These are phyloP conservation scores for Rhododendron molle DNA, from an alignment of 148 eudicot species.

Conservation along the genomic window DNA sequence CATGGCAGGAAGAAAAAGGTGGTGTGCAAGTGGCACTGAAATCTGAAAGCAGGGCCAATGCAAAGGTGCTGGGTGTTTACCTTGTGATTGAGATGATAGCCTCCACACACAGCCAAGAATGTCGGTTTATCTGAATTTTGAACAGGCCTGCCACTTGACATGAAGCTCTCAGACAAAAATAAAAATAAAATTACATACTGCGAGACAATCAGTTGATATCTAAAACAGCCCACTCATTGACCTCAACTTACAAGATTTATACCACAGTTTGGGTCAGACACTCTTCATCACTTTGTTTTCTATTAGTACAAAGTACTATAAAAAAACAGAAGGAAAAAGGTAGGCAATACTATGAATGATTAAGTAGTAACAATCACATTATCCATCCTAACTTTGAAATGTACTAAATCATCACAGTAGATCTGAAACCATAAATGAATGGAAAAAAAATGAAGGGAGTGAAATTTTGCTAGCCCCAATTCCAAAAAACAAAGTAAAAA, in stretches of 20 bases:
- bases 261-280: slow-evolving; percentile 1
- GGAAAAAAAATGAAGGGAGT: background rate
- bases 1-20: background rate
- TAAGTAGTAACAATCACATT: background rate
- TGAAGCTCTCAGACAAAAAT: background rate
- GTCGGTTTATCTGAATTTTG: background rate
- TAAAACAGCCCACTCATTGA: background rate
- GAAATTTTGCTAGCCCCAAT: background rate
- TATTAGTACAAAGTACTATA: background rate
- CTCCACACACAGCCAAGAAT: background rate
- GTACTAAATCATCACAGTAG: slow-evolving; percentile 4
- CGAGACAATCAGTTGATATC: background rate
- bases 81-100: slow-evolving; percentile 1
- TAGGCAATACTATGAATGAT: background rate
- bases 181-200: background rate
- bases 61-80: slow-evolving; percentile 1
- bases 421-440: background rate
- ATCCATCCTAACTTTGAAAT: no score
- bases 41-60: background rate
- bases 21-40: background rate
- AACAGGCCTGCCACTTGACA: slow-evolving; percentile 5
- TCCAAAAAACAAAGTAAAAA: background rate
- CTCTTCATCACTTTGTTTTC: background rate
- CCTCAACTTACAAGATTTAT: background rate
- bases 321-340: background rate